These are phyloP conservation scores for Tetrapisispora arboricola DNA, from an alignment of 805 yeast species.

Conservation along the genomic window DNA sequence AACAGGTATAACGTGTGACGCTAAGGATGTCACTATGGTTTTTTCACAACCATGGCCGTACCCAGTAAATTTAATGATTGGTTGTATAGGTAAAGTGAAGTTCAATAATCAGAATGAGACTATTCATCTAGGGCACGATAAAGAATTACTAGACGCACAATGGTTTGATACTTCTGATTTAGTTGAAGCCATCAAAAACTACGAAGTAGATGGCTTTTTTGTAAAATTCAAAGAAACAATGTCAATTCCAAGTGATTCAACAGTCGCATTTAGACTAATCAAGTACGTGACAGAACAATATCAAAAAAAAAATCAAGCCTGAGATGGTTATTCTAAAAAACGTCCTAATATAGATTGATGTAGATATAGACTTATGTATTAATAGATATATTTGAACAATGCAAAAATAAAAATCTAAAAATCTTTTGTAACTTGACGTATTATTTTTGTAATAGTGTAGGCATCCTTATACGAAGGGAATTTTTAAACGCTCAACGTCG, in stretches of 20 bases:
- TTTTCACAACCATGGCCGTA: slow-evolving; percentile 96
- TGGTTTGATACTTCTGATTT: slow-evolving; percentile 65
- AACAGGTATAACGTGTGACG: slow-evolving; percentile 62
- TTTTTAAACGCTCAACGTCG: too few relatives aligned
- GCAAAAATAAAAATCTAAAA: too few relatives aligned
- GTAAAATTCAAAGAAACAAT: slow-evolving; percentile 15
- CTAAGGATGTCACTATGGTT: slow-evolving; percentile 45
- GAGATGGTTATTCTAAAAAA: not conserved
- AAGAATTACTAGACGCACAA: slow-evolving; percentile 74
- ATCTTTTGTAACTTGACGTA: too few relatives aligned
- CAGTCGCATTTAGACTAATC: slow-evolving; percentile 24
- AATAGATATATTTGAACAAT: too few relatives aligned
- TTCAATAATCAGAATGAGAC: slow-evolving; percentile 53
- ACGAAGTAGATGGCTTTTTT: slow-evolving; percentile 14
- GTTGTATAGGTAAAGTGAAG: slow-evolving; percentile 75
- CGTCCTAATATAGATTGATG: too few relatives aligned
- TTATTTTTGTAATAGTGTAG: too few relatives aligned
- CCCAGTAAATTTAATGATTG: slow-evolving; percentile 89
- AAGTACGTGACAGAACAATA: slow-evolving; percentile 5
- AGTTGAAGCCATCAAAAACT: slow-evolving; percentile 27
- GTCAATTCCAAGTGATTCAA: slow-evolving; percentile 23
- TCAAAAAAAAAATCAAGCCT: not conserved
- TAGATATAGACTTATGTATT: too few relatives aligned
- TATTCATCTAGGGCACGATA: slow-evolving; percentile 69
- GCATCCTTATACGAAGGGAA: too few relatives aligned